Evolutionary conservation across 2,329 filamentous ascomycete species (phyloP).

Genomic region (Penicillium sp.): DNA sequence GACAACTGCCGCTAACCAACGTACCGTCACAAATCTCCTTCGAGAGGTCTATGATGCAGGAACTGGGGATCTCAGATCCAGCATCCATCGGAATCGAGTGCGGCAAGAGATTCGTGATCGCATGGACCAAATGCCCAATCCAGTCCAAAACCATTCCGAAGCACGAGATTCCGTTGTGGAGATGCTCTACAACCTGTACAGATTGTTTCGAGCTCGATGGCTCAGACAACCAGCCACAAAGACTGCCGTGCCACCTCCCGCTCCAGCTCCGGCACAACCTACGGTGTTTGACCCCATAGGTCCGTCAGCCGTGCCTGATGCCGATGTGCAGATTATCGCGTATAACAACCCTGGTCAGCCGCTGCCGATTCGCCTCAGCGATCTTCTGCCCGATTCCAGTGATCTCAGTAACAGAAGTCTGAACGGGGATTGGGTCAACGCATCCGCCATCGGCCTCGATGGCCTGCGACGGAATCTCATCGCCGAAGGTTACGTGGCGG

Average conservation of each 20-base stretch:
- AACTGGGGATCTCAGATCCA: neutral
- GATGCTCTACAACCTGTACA: neutral
- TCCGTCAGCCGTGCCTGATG: neutral
- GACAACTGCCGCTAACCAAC: neutral
- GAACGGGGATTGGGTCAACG: slow-evolving; percentile 1
- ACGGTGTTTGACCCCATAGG: neutral
- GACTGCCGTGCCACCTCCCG: neutral
- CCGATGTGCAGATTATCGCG: slow-evolving; percentile 1
- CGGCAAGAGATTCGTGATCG: neutral
- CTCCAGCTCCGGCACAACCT: neutral
- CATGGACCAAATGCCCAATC: neutral
- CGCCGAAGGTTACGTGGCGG: neutral
- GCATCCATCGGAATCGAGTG: neutral
- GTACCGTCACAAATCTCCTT: neutral
- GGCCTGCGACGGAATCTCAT: neutral
- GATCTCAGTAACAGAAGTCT: neutral
- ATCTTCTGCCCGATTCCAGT: neutral
- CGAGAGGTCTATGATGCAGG: neutral
- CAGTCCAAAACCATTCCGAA: neutral
- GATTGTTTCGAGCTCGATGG: neutral
- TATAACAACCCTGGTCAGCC: neutral
- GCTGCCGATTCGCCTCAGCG: neutral
- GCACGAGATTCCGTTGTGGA: neutral
- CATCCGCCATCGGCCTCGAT: neutral
- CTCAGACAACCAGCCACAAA: neutral